A percentile compares a stretch with the other conserved stretches of the same genome.
phyloP scores from a whole-genome alignment of 2,329 filamentous ascomycete genomes.

The Penicillium griseofulvum region DNA sequence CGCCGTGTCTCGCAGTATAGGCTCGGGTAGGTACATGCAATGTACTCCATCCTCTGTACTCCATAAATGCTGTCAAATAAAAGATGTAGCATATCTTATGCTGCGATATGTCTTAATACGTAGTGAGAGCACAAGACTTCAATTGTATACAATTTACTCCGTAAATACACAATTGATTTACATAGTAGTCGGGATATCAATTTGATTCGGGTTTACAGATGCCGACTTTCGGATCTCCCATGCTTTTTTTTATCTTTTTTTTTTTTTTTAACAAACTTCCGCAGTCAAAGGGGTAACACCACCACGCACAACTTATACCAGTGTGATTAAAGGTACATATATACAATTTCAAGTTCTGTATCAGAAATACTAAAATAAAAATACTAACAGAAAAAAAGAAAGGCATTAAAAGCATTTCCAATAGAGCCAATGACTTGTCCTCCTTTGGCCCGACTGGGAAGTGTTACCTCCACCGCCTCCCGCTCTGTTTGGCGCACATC shows the following conservation, averaged over 20 bases:
- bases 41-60: neutral
- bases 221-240: constrained; percentile 8
- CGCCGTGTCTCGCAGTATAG: constrained; percentile 12
- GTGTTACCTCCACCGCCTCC: constrained; percentile 35
- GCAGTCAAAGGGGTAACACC: neutral
- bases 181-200: constrained; percentile 14
- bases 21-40: constrained; percentile 16
- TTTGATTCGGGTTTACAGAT: constrained; percentile 1
- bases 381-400: neutral
- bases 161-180: neutral
- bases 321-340: neutral
- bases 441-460: constrained; percentile 35
- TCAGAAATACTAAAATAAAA: neutral
- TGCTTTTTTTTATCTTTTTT: neutral
- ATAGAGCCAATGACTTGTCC: constrained; percentile 23
- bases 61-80: constrained; percentile 5
- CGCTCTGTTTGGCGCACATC: constrained; percentile 34
- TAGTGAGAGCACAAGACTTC: neutral
- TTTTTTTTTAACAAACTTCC: neutral
- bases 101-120: neutral
- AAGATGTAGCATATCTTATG: neutral
- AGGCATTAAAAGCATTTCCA: constrained; percentile 1
- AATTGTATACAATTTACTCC: neutral
- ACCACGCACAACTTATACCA: neutral
- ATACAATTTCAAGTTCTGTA: neutral